Evolutionary conservation across 805 yeast species (phyloP), one percentile per base, ranked within the genome.

Genomic region (Vanderwaltozyma polyspora): DNA sequence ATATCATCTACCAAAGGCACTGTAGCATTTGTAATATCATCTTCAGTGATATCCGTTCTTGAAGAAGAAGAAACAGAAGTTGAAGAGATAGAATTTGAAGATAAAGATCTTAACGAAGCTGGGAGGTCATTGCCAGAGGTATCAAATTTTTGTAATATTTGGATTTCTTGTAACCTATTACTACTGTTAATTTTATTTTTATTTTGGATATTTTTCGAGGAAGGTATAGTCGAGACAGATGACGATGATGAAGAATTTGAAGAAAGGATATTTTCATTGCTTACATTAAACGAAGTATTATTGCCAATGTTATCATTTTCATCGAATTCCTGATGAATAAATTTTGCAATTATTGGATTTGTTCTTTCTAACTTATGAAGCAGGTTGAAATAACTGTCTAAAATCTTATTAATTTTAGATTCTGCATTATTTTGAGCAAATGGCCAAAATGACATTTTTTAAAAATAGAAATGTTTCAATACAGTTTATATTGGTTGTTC

Each of bases 361-460:
- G 41, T 29, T 17, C 42, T 43, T 28, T 55, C 58, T 26, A 57
- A 37, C 11, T 42, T 31, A 33, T 49, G 52, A 26, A 55, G 35
- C 6, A 51, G 45, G 21, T 49, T 50, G 42, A 60, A 61, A 41
- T 64, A 64, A 21, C 60, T 62, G 29, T 62, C 68, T 39, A 68
- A 48, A n/a, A 62, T 54, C 43, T 58, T 57, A 41, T 55, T 60
- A 22, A 64, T 55, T 35, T 60, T 55, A 22, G 64, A 52, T 19
- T 52, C 45, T 25, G 47, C 50, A 23, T 45, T 43, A 40, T 51
- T 55, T 45, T 60, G 63, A 49, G 65, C 67, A 48, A 64, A 63
- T 15, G 67, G 67, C 70, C 70, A 65, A 43, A 59, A 58, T 14
- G 70, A 63, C 69, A 64, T 64, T 18, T 42, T 23, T 7, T 13